phyloP scores from a whole-genome alignment of 2,329 filamentous ascomycete genomes.

The Aurifilum marmelostoma region DNA sequence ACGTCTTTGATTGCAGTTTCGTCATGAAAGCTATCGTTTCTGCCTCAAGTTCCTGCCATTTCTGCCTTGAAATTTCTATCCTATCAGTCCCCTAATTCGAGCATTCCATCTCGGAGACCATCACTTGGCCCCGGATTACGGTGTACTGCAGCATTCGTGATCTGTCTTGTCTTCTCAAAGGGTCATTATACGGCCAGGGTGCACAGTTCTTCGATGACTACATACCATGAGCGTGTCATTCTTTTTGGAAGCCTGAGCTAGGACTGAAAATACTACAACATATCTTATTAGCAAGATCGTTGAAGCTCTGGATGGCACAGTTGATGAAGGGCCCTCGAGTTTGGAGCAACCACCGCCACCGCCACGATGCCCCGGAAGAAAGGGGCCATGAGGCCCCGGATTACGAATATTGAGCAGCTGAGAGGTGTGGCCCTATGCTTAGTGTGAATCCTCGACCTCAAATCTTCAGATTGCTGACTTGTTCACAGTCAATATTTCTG shows the following conservation, averaged over 20 bases:
- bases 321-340: not conserved
- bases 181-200: not conserved
- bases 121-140: not conserved
- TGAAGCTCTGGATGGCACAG: not conserved
- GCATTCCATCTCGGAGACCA: not conserved
- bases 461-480: not conserved
- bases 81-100: not conserved
- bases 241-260: not conserved
- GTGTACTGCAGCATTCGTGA: not conserved
- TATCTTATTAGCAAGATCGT: not conserved
- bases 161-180: not conserved
- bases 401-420: constrained; percentile 26
- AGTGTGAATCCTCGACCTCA: not conserved
- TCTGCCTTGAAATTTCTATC: constrained; percentile 1
- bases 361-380: constrained; percentile 26
- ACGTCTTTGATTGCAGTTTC: not conserved
- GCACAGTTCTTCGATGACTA: not conserved
- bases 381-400: constrained; percentile 12
- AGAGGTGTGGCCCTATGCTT: not conserved
- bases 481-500: constrained; percentile 9
- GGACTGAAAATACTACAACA: not conserved
- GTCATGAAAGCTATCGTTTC: not conserved
- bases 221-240: not conserved
- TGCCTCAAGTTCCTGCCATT: not conserved
- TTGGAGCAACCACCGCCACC: not conserved